Evolutionary conservation across 805 yeast genomes (phyloP).

Genomic region (Nakazawaea ishiwadae): DNA sequence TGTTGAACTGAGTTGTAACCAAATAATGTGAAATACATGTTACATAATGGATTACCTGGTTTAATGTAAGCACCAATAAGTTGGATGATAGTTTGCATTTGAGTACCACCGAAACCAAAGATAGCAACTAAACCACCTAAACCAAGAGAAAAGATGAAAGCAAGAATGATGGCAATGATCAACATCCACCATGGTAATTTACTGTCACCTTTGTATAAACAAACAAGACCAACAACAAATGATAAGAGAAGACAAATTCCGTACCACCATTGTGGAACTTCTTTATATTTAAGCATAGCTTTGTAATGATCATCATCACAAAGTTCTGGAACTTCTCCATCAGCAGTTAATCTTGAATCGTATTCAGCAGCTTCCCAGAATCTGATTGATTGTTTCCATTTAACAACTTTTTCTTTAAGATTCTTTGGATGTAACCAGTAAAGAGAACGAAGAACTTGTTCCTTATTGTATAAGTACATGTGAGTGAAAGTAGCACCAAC

Average conservation of each 20-base stretch:
- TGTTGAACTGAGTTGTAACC: conserved; percentile 37
- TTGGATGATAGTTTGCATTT: conserved; percentile 22
- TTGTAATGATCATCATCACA: not conserved
- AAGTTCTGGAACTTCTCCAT: not conserved
- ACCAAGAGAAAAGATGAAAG: conserved; percentile 15
- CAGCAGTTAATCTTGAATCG: not conserved
- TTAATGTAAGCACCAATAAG: conserved; percentile 39
- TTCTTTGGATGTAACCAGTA: conserved; percentile 17
- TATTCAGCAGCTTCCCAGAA: not conserved
- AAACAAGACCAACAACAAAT: not conserved
- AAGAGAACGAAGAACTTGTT: conserved; percentile 21
- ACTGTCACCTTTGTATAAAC: conserved; percentile 26
- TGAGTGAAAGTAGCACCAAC: conserved; percentile 29
- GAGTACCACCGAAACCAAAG: conserved; percentile 22
- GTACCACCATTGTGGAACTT: not conserved
- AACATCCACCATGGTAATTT: conserved; percentile 27
- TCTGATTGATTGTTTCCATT: conserved; percentile 39
- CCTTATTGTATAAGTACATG: conserved; percentile 25
- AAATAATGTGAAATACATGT: conserved; percentile 35
- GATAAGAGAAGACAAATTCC: not conserved
- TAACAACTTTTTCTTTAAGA: conserved; percentile 21
- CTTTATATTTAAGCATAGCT: not conserved
- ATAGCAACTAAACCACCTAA: conserved; percentile 22
- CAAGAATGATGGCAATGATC: conserved; percentile 15
- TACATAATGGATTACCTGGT: conserved; percentile 34